Conservation (phyloP, 208 protist species). For the Trichomonas vaginalis region DNA sequence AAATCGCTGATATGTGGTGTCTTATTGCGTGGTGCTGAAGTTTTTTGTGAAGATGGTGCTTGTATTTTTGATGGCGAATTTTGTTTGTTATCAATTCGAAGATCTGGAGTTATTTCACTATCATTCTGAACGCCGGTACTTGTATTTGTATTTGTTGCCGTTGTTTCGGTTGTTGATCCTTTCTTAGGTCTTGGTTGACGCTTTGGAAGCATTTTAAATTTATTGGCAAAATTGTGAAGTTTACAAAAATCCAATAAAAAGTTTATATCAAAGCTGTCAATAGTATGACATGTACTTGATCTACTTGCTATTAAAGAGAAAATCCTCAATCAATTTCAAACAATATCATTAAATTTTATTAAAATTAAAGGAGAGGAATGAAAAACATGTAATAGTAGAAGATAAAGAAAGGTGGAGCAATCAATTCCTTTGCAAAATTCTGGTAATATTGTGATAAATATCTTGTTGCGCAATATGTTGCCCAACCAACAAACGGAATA, state of each 20-base stretch:
- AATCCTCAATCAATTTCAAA: too few relatives aligned
- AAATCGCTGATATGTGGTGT: not conserved
- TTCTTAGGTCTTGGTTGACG: not conserved
- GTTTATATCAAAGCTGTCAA: too few relatives aligned
- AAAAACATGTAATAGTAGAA: too few relatives aligned
- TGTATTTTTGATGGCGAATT: not conserved
- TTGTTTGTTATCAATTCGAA: not conserved
- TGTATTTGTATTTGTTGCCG: not conserved
- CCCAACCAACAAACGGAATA: not conserved
- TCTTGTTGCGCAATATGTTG: not conserved
- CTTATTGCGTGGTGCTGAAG: not conserved
- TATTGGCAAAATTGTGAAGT: too few relatives aligned
- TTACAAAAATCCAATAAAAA: too few relatives aligned
- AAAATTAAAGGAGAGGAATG: too few relatives aligned
- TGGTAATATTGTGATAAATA: too few relatives aligned
- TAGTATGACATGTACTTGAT: too few relatives aligned
- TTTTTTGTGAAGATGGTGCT: not conserved
- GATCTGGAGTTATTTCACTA: not conserved
- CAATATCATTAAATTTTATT: too few relatives aligned
- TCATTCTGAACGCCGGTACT: not conserved
- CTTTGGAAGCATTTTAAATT: not conserved
- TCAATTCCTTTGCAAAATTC: too few relatives aligned
- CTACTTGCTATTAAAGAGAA: too few relatives aligned
- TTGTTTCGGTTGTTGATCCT: not conserved
- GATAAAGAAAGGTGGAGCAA: too few relatives aligned